phyloP scores from a whole-genome alignment of 2,329 filamentous ascomycete species.

The Fusarium sp. region DNA sequence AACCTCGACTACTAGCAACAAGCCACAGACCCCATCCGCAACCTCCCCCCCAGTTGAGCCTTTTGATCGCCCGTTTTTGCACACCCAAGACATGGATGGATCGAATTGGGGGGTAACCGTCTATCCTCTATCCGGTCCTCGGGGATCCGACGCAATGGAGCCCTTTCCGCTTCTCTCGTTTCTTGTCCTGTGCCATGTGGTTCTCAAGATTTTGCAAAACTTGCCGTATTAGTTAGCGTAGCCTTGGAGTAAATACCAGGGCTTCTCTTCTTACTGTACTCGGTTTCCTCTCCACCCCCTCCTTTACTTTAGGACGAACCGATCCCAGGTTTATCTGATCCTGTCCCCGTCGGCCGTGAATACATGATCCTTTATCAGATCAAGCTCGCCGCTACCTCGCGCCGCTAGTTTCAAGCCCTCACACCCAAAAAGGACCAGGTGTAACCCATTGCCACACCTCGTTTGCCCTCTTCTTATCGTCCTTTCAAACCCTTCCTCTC shows the following conservation, averaged over 20 bases:
- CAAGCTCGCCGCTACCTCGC: neutral
- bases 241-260: slow-evolving; percentile 13
- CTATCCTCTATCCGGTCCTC: neutral
- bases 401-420: neutral
- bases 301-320: neutral
- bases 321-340: slow-evolving; percentile 30
- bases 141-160: neutral
- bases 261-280: slow-evolving; percentile 1
- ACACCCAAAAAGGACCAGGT: slow-evolving; percentile 17
- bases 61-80: slow-evolving; percentile 22
- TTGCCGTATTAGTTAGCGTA: slow-evolving; percentile 8
- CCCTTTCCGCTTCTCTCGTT: neutral
- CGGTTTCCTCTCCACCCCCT: neutral
- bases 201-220: slow-evolving; percentile 12
- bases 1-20: slow-evolving; percentile 27
- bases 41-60: slow-evolving; percentile 12
- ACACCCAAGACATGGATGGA: neutral
- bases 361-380: slow-evolving; percentile 11
- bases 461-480: neutral
- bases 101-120: neutral
- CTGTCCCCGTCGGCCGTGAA: neutral
- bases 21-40: slow-evolving; percentile 29
- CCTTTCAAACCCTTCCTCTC: neutral
- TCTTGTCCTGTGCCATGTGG: slow-evolving; percentile 12
- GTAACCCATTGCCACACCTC: slow-evolving; percentile 19